These are phyloP conservation scores for Lenwebbia sp. DNA, from an alignment of 345 rosid genomes.

Conservation along the genomic window DNA sequence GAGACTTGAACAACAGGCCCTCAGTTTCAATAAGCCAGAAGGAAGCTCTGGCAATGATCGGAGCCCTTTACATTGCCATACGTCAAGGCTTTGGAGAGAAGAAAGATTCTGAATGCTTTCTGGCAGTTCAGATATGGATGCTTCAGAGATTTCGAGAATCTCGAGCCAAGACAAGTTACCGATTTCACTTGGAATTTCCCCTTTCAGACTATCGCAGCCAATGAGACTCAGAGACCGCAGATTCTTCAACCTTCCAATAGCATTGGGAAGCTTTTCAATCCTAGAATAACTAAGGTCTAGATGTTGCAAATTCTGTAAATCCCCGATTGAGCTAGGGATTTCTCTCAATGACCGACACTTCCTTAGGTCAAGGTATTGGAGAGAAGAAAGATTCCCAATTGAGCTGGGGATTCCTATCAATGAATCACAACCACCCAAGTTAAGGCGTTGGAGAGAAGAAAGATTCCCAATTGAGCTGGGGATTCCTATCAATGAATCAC, in stretches of 20 bases:
- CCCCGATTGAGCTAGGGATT: not conserved
- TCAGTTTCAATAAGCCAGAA: too few species aligned
- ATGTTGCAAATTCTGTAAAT: not conserved
- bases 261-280: fast-evolving
- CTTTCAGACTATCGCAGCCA: too few species aligned
- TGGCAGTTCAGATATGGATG: too few species aligned
- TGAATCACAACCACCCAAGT: not conserved
- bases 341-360: not conserved
- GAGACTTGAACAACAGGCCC: too few species aligned
- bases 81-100: too few species aligned
- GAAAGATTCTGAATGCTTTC: too few species aligned
- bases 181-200: too few species aligned
- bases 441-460: not conserved
- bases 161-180: too few species aligned
- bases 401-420: not conserved
- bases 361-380: not conserved
- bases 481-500: not conserved
- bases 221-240: not conserved
- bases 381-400: not conserved
- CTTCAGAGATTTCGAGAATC: fast-evolving
- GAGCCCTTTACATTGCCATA: too few species aligned
- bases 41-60: too few species aligned
- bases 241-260: not conserved
- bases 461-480: not conserved
- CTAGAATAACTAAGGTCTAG: fast-evolving